phyloP scores from a whole-genome alignment of 768 basidiomycete species.

The Leccinum variicolor region DNA sequence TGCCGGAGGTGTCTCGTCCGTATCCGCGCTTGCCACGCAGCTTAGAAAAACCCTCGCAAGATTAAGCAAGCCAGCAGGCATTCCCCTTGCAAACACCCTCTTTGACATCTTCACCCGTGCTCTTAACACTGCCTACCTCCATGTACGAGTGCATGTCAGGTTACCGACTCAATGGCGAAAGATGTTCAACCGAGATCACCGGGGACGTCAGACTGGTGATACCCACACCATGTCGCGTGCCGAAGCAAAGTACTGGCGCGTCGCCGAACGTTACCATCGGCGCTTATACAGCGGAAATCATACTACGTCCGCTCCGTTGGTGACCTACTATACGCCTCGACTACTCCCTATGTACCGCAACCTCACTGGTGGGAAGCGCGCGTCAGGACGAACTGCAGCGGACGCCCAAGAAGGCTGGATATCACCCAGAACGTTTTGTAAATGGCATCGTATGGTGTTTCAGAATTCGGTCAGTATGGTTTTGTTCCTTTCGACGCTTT shows the following conservation, averaged over 20 bases:
- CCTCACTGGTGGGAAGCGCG: neutral
- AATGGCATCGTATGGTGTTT: conserved; percentile 48
- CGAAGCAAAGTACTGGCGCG: conserved; percentile 32
- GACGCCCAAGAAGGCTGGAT: conserved; percentile 27
- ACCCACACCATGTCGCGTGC: conserved; percentile 22
- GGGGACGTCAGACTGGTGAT: conserved; percentile 1
- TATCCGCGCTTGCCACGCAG: conserved; percentile 1
- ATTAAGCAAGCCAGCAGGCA: neutral
- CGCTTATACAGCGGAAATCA: conserved; percentile 26
- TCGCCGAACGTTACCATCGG: conserved; percentile 24
- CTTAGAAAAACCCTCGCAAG: conserved; percentile 6
- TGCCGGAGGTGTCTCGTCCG: neutral
- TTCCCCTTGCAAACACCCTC: conserved; percentile 3
- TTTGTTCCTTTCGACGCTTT: neutral
- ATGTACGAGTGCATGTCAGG: conserved; percentile 6
- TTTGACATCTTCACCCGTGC: conserved; percentile 10
- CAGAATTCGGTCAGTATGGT: conserved; percentile 35
- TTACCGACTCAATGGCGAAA: conserved; percentile 10
- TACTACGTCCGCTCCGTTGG: conserved; percentile 15
- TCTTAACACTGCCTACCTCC: conserved; percentile 17
- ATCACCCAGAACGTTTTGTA: conserved; percentile 36
- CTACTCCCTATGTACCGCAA: conserved; percentile 39
- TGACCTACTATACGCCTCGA: conserved; percentile 35
- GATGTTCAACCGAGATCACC: neutral
- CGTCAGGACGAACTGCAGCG: conserved; percentile 2